Evolutionary conservation across 306 rosid genomes (phyloP), one percentile per base, ranked within the genome.

Genomic region (Prunus mume): DNA sequence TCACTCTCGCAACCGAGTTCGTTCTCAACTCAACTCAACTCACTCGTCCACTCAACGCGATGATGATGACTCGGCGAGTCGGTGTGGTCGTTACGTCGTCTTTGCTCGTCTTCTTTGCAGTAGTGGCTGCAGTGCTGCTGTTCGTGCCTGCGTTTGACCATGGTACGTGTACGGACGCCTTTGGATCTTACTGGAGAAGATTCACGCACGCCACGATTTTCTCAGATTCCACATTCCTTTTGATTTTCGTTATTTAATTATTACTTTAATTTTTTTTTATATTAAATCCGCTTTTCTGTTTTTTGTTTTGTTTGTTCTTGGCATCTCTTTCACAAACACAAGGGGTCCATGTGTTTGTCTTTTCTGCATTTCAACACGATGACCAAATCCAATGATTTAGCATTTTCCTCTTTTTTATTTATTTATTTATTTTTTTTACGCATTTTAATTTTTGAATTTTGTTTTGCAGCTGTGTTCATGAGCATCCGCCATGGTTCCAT

Each of bases 91-190:
- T 75, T 0, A 28, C 82, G 49, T 46, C 80, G 41, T 20, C 68
- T 46, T n/a, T 52, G 38, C 38, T 73, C 12, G 15, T 81, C 58
- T 38, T 81, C 78, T 13, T 78, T 46, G 78, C 69, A 19, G 57
- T 14, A 25, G 18, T 61, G 69, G 69, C 66, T 8, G 47, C 10
- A 9, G 64, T 79, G 10, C 9, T 60, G 41, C 25, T 79, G 51
- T 12, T 32, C n/a, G 34, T 19, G 45, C 49, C 83, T 19, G 80
- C 74, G 47, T 12, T 76, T 83, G 68, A 75, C 13, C 9, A 77
- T 46, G 92, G 91, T 87, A 30, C 65, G 76, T 72, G 45, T 74
- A 69, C 80, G 66, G 52, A 68, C 17, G 25, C 3, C 66, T 55
- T 43, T 55, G 67, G 60, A 56, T 24, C 62, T 41, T 25, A 49